Evolutionary conservation across 1,284 basidiomycete genomes (phyloP), one percentile per base, ranked within the genome.

Genomic region (Trichosporon sp.): DNA sequence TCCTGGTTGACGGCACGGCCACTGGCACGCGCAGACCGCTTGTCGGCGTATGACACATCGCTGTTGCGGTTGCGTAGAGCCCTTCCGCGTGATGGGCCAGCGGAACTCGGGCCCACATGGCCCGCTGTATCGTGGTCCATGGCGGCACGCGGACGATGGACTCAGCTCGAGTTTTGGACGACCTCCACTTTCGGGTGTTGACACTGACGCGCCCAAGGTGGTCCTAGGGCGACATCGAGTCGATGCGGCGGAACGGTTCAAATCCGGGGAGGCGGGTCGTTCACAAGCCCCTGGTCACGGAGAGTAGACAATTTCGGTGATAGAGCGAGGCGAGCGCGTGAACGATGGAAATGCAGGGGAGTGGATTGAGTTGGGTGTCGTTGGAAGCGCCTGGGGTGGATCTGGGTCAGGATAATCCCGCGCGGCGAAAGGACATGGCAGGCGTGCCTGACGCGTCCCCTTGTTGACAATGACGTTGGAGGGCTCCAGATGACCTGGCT

Each of bases 121-220:
- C 27, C 56, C 29, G 56, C 18, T 18, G 56, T 8, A 11, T 60
- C 56, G 56, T 23, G 56, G 29, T 60, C 56, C 56, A 60, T 60
- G 56, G 47, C 47, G 23, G 23, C n/a, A 51, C 23, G 47, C 47
- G 47, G 47, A 6, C n/a, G 47, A 9, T 51, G 11, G 47, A 18
- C 32, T 12, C 18, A 31, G 56, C 7, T n/a, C 56, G 56, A 29
- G 56, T n/a, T 60, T 60, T 66, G 71, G 69, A 70, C 69, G 12
- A 70, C 71, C 71, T 72, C 71, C 71, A 72, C 71, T 72, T 64
- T 62, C n/a, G 34, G n/a, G 29, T 38, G 34, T 63, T 62, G 58
- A 23, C 31, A 38, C n/a, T 51, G 44, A n/a, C 44, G 62, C 23
- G 64, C 32, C 62, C 29, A 11, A n/a, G 13, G 12, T 23, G 25